phyloP scores from a whole-genome alignment of 2,329 filamentous ascomycete species.

The Ceratocystis papillata region DNA sequence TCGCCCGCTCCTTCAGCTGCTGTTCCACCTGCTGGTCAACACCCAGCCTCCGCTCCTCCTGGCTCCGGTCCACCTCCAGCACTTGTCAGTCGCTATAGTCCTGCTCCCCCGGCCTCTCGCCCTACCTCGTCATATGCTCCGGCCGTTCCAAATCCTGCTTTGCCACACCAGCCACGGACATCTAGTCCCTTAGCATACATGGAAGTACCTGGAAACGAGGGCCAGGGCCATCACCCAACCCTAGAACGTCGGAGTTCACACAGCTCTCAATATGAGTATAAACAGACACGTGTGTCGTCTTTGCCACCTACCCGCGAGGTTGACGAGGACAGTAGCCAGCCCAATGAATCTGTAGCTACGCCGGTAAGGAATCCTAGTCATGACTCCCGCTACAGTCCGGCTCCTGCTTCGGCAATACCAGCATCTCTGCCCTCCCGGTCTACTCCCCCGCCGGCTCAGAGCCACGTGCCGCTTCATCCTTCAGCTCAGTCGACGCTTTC shows the following conservation, averaged over 20 bases:
- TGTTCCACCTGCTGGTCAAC: slow-evolving; percentile 27
- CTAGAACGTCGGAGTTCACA: slow-evolving; percentile 36
- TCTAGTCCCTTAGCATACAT: slow-evolving; percentile 57
- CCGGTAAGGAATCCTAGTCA: slow-evolving; percentile 26
- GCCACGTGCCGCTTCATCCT: slow-evolving; percentile 18
- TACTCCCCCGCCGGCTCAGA: slow-evolving; percentile 41
- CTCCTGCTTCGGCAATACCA: slow-evolving; percentile 27
- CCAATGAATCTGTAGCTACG: slow-evolving; percentile 25
- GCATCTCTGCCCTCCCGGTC: slow-evolving; percentile 31
- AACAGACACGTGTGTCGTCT: slow-evolving; percentile 45
- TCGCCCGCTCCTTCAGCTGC: slow-evolving; percentile 46
- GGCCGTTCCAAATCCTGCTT: slow-evolving; percentile 36
- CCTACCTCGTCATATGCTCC: slow-evolving; percentile 36
- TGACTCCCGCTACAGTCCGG: slow-evolving; percentile 35
- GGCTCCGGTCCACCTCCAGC: slow-evolving; percentile 28
- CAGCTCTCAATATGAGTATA: slow-evolving; percentile 40
- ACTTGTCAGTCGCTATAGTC: slow-evolving; percentile 42
- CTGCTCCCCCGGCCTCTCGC: slow-evolving; percentile 36
- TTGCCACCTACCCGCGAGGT: slow-evolving; percentile 52
- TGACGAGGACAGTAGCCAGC: slow-evolving; percentile 37
- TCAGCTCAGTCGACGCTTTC: slow-evolving; percentile 39
- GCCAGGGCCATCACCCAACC: slow-evolving; percentile 33
- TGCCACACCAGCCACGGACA: slow-evolving; percentile 52
- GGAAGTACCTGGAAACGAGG: slow-evolving; percentile 40
- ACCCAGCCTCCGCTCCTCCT: slow-evolving; percentile 30